Evolutionary conservation across 2,329 filamentous ascomycete genomes (phyloP).

Genomic region (Colletotrichum spaethianum): DNA sequence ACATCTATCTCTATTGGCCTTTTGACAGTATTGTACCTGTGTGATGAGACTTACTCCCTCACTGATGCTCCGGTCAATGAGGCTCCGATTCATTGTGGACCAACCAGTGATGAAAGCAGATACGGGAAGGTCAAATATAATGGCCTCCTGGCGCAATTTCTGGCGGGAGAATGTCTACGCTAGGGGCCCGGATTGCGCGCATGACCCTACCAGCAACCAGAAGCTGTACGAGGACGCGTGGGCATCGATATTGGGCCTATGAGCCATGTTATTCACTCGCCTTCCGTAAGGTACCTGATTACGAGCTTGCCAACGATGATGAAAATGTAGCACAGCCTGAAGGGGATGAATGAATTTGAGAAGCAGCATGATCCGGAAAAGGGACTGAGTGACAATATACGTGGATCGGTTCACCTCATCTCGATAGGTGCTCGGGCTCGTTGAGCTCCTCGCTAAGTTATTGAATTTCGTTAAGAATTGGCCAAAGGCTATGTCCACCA

Average conservation of each 20-base stretch:
- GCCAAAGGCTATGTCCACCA: too few relatives aligned
- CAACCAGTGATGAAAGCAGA: too few relatives aligned
- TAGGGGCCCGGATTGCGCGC: constrained; percentile 53
- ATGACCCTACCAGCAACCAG: constrained; percentile 56
- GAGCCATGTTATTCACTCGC: constrained; percentile 50
- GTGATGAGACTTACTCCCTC: too few relatives aligned
- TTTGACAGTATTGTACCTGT: too few relatives aligned
- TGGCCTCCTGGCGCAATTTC: too few relatives aligned
- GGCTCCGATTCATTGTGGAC: too few relatives aligned
- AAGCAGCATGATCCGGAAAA: background rate
- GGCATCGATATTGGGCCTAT: background rate
- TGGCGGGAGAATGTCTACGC: too few relatives aligned
- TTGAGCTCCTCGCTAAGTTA: constrained; percentile 63
- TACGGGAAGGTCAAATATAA: constrained; percentile 28
- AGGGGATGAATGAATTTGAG: background rate
- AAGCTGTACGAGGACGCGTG: constrained; percentile 44
- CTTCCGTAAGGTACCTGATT: constrained; percentile 67
- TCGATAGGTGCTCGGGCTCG: constrained; percentile 63
- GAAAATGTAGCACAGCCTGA: constrained; percentile 70
- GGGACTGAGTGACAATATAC: constrained; percentile 48
- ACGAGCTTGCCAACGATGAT: constrained; percentile 69
- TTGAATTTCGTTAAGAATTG: constrained; percentile 64
- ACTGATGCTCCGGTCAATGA: too few relatives aligned
- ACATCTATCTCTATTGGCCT: too few relatives aligned
- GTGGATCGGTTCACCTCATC: constrained; percentile 61